Evolutionary conservation across 176 grass and related monocot species (phyloP).

Genomic region (Ampelocalamus luodianensis): DNA sequence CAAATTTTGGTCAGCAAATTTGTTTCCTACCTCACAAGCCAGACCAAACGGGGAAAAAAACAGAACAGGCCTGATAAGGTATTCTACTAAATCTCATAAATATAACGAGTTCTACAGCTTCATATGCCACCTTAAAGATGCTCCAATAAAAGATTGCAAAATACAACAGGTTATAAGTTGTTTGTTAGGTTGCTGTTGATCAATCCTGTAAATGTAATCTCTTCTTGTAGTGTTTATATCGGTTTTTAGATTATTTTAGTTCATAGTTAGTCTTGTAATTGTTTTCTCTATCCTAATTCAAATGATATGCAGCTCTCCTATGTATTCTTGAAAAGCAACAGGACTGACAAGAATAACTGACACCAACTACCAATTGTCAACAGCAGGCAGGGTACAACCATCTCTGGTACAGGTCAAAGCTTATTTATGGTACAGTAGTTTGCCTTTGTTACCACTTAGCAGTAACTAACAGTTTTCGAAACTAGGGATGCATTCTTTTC

Average conservation of each 20-base stretch:
- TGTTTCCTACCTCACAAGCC: conserved; percentile 12
- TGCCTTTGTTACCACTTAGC: neutral
- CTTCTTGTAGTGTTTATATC: neutral
- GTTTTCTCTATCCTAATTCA: neutral
- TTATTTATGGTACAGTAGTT: conserved; percentile 7
- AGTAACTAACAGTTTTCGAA: neutral
- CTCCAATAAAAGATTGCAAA: neutral
- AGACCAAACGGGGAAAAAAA: neutral
- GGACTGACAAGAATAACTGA: neutral
- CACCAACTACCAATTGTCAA: neutral
- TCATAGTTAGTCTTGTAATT: conserved; percentile 7
- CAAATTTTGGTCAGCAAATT: conserved; percentile 12
- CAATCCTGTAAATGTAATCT: conserved; percentile 18
- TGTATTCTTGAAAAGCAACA: neutral
- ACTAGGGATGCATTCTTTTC: neutral
- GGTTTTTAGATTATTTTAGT: neutral
- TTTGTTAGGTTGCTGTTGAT: conserved; percentile 15
- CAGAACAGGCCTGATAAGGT: neutral
- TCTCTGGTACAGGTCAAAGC: neutral
- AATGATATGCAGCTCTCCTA: neutral
- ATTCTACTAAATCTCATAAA: neutral
- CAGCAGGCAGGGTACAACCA: neutral
- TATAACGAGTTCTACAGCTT: neutral
- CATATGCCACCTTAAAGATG: neutral
- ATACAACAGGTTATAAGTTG: neutral